These are phyloP conservation scores for Pyrenochaeta sp. DNA, from an alignment of 2,329 filamentous ascomycete genomes.

Conservation along the genomic window DNA sequence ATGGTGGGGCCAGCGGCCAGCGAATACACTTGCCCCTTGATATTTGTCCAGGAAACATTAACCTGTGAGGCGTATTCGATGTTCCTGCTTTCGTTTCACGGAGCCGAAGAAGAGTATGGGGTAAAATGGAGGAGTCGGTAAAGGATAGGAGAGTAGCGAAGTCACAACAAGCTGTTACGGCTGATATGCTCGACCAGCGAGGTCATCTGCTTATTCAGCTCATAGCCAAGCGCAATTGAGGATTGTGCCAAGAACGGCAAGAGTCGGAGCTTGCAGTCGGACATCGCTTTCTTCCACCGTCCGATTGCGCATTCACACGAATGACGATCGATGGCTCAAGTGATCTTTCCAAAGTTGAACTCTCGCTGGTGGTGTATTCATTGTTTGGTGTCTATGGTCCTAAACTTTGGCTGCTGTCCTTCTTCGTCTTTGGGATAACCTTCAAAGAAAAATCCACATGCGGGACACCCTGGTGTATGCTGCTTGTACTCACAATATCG, in stretches of 20 bases:
- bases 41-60: neutral
- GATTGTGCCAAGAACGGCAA: neutral
- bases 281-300: neutral
- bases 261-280: neutral
- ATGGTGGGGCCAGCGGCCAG: neutral
- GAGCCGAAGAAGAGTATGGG: too few relatives aligned
- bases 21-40: neutral
- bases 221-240: too few relatives aligned
- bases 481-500: conserved; percentile 95
- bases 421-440: conserved; percentile 65
- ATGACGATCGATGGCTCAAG: neutral
- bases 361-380: neutral
- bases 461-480: conserved; percentile 92
- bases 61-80: too few relatives aligned
- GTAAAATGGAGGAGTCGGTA: too few relatives aligned
- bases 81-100: too few relatives aligned
- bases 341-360: too few relatives aligned
- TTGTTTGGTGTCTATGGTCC: conserved; percentile 4
- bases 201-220: neutral
- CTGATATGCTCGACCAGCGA: neutral
- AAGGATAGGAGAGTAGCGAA: neutral
- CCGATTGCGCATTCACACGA: neutral
- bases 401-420: conserved; percentile 22
- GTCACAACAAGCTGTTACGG: neutral
- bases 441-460: conserved; percentile 98